Evolutionary conservation across 257 asterid genomes (phyloP).

Genomic region (Cinchona pubescens): DNA sequence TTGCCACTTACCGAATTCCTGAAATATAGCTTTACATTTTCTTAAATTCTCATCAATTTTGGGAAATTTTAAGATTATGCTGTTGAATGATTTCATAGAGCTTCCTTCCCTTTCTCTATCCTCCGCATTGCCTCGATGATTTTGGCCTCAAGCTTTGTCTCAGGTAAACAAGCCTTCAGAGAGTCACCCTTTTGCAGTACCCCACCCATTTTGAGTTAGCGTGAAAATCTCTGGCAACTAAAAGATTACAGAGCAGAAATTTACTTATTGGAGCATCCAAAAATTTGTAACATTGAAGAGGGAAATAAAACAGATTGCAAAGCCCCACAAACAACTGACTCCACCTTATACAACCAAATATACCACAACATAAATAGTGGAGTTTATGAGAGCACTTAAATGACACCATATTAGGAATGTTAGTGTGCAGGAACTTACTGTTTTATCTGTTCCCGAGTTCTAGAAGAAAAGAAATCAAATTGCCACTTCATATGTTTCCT

Average conservation of each 20-base stretch:
- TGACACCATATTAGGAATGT: background rate
- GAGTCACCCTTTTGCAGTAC: constrained; percentile 52
- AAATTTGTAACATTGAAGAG: background rate
- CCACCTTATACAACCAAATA: background rate
- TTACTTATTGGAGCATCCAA: background rate
- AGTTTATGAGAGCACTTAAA: background rate
- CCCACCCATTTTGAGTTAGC: constrained; percentile 60
- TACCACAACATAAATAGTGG: background rate
- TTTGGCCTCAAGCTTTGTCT: constrained; percentile 78
- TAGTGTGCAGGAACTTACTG: background rate
- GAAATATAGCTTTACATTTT: constrained; percentile 62
- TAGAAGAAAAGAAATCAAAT: background rate
- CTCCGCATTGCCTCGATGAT: constrained; percentile 56
- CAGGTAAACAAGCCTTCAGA: constrained; percentile 39
- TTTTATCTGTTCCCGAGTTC: background rate
- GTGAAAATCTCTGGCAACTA: constrained; percentile 6
- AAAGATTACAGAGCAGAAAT: background rate
- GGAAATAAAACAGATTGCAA: background rate
- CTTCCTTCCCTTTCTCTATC: constrained; percentile 73
- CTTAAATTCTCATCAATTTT: constrained; percentile 73
- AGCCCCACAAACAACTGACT: background rate
- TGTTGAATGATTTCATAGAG: constrained; percentile 61
- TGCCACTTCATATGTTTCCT: background rate
- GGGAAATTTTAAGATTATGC: constrained; percentile 75
- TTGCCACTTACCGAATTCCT: constrained; percentile 57